phyloP scores from a whole-genome alignment of 768 basidiomycete genomes.

The Hypsizygus marmoreus region DNA sequence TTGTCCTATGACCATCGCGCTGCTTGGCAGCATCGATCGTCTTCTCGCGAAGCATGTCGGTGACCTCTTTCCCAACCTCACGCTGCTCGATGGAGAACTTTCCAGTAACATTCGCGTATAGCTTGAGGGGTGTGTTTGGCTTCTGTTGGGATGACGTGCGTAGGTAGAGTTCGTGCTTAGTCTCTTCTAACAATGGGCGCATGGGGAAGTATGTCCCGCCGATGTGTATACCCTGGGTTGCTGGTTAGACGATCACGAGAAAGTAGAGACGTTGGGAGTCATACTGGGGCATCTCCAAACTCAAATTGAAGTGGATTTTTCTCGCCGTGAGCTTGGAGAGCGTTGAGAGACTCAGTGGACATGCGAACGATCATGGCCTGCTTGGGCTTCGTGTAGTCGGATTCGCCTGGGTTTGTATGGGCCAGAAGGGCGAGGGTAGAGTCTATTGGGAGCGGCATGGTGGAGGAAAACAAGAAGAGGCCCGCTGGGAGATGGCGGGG shows the following conservation, averaged over 20 bases:
- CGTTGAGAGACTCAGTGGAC: slow-evolving; percentile 71
- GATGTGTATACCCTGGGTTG: slow-evolving; percentile 61
- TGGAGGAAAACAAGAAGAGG: not conserved
- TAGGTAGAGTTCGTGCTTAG: slow-evolving; percentile 73
- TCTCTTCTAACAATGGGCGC: slow-evolving; percentile 51
- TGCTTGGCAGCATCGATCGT: slow-evolving; percentile 45
- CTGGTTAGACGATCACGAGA: slow-evolving; percentile 8
- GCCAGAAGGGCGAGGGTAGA: slow-evolving; percentile 60
- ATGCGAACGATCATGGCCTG: slow-evolving; percentile 76
- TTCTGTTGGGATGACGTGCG: slow-evolving; percentile 58
- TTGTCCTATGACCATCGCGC: slow-evolving; percentile 46
- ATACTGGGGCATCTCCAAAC: slow-evolving; percentile 58
- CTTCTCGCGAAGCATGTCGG: slow-evolving; percentile 48
- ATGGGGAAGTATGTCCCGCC: slow-evolving; percentile 67
- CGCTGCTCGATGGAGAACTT: slow-evolving; percentile 64
- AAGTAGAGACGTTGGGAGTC: not conserved
- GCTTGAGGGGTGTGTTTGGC: slow-evolving; percentile 66
- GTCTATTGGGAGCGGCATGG: slow-evolving; percentile 68
- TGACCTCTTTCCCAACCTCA: slow-evolving; percentile 51
- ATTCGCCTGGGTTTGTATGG: slow-evolving; percentile 54
- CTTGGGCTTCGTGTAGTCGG: slow-evolving; percentile 62
- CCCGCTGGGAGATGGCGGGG: too few relatives aligned
- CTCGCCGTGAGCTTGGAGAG: slow-evolving; percentile 53
- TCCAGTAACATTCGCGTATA: slow-evolving; percentile 73
- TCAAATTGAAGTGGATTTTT: slow-evolving; percentile 56